Evolutionary conservation across 805 yeast genomes (phyloP), one percentile per base, ranked within the genome.

Genomic region (Candida oleophila): DNA sequence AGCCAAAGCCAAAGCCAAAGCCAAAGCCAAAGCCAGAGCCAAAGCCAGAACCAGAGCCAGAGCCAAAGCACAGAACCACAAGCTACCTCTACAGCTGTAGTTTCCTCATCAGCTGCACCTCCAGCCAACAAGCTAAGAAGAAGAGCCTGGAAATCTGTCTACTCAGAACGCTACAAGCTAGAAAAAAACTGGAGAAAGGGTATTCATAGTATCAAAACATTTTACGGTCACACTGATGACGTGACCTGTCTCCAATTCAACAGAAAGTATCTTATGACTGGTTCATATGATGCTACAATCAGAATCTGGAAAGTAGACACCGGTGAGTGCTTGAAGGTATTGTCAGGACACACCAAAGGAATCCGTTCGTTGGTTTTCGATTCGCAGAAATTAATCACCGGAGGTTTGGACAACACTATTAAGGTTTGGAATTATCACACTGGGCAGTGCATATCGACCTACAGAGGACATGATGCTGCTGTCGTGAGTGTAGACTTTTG

Each of bases 131-230:
- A 36, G 32, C 43, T 62, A 16, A 58, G 55, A 43, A 73, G 68
- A 41, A 76, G 96, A 54, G 97, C 98, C 2, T 92, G 99, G 99
- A 92, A 94, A 59, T 86, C 87, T 4, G 96, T 92, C 20, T 92
- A 94, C 65, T 78, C 89, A 40, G 99, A 94, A 66, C 76, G 99
- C 33, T 92, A 78, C 66, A 84, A 82, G 64, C 90, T 94, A 49
- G 99, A 94, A 64, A 81, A 88, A 55, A 92, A 94, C 66, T 94
- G 99, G 99, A 75, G 99, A 50, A 83, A 84, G 52, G 97, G 97
- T 9, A 69, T 76, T 16, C 88, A 82, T 65, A 71, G 71, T 22
- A 66, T 83, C 20, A 82, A 76, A 47, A 81, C 76, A 45, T 89
- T 90, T 59, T 68, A 72, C 49, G 96, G 96, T 8, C 98, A 91